Conservation (phyloP, 108 stramenopile species). For the Mediolabrus comicus region DNA sequence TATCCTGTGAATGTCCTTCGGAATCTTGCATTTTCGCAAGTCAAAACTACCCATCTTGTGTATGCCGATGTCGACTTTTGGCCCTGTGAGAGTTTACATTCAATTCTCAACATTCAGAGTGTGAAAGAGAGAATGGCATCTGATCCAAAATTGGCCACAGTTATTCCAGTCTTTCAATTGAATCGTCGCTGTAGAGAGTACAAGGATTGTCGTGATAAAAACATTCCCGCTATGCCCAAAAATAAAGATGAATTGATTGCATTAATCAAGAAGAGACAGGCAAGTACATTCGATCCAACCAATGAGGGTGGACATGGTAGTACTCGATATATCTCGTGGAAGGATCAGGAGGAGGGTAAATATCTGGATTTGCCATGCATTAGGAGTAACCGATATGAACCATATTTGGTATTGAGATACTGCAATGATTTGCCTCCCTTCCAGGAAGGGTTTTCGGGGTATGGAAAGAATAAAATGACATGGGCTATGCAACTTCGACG, state of each 20-base stretch:
- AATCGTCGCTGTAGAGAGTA: constrained; percentile 54
- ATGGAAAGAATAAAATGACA: constrained; percentile 86
- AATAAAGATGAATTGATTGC: constrained; percentile 36
- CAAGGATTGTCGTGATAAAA: constrained; percentile 63
- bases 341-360: constrained; percentile 37
- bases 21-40: constrained; percentile 71
- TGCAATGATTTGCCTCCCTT: constrained; percentile 79
- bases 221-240: constrained; percentile 66
- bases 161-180: constrained; percentile 84
- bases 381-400: constrained; percentile 80
- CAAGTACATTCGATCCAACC: constrained; percentile 76
- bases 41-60: constrained; percentile 71
- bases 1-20: constrained; percentile 92
- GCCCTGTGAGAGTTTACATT: constrained; percentile 63
- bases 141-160: constrained; percentile 57
- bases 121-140: constrained; percentile 43
- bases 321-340: constrained; percentile 66
- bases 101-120: constrained; percentile 25
- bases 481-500: constrained; percentile 80
- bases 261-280: constrained; percentile 22
- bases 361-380: constrained; percentile 68
- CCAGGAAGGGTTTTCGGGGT: constrained; percentile 73
- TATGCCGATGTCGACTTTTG: constrained; percentile 93
- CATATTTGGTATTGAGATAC: constrained; percentile 73
- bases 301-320: constrained; percentile 84